Base-by-base conservation (phyloP, 257 asterid genomes). In the Avicennia marina region DNA sequence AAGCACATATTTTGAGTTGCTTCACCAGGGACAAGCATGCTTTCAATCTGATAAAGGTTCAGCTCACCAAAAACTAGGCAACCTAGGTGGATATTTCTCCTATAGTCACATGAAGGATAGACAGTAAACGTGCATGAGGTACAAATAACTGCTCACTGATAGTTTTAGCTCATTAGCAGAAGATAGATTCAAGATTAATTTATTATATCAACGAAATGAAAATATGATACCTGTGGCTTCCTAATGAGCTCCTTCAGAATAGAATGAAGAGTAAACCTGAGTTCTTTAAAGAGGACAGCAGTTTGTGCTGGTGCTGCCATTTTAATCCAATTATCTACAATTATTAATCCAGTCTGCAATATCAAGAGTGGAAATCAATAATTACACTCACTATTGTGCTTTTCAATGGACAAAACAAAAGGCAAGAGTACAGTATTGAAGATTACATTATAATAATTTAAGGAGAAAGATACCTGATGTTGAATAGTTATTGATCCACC, bases 261-360 rank as follows among this genome's bases (percentile, higher is more conserved):
- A 45, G 86, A 84, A 69, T 80, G 87, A 72, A 90, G 89, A 26
- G 91, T 90, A 56, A 48, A 62, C 45, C 96, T 87, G 16, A 90
- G 96, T 76, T 83, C 89, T 73, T 90, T 90, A 43, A 90, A 90
- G 41, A 90, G 94, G 53, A 90, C 96, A 57, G 93, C 96, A 55
- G 90, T 87, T 76, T 85, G 98, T 65, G 98, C 98, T 1, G 94
- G 96, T 45, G 98, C 96, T 31, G 81, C 77, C 74, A 90, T 68
- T 78, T 81, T 86, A 63, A 90, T 73, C 98, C 98, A 87, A 60
- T 81, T 80, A 74, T 90, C 96, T 49, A 90, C 73, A 49, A 65
- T 60, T 64, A 87, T 69, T 45, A 78, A 72, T 66, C 98, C 96
- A 31, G 88, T 71, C 98, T 90, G 91, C 68, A 77, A 62, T 53